Base-by-base conservation (phyloP, 345 rosid species). In the Ceriops zippeliana region DNA sequence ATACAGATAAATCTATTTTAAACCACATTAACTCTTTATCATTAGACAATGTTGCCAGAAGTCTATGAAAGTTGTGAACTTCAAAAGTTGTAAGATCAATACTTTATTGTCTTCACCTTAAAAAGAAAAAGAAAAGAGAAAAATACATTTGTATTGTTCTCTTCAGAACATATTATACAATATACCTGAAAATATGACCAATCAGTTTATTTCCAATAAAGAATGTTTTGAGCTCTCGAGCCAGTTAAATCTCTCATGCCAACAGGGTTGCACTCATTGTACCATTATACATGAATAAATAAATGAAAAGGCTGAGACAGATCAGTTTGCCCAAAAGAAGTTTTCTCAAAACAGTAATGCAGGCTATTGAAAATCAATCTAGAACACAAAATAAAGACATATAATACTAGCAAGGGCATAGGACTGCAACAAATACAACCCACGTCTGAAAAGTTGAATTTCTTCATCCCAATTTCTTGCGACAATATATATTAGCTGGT, bases 1-100 rank as follows among this genome's bases (percentile, higher is more conserved):
- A 54, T 64, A 61, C 59, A 61, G 1, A 70, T 52, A 35, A 52
- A 42, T 13, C 19, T 37, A 51, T 24, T 42, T 66, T 61, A 46
- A 21, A 75, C 66, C 71, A 35, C 21, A 34, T 37, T 5, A 67
- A 20, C 59, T 69, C 51, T 58, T 38, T 5, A 28, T 19, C 34
- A 38, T 38, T 6, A 16, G 34, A 10, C 35, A 5, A 67, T 57
- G 61, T 37, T 57, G 27, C 24, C 2, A 16, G 5, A 35, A 52
- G 15, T 6, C 5, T 34, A 6, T 35, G 9, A 6, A 24, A 54
- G 9, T 57, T 66, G 47, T 22, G 27, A 13, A 38, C 46, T 38
- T 38, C 15, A 38, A 38, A 38, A 38, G 46, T 38, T 38, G 46
- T 38, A 10, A 38, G 11, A 38, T 38, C 46, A 38, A 38, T 38